A percentile compares a stretch with the other conserved stretches of the same genome.
phyloP scores from a whole-genome alignment of 345 rosid species.

The Durio zibethinus region DNA sequence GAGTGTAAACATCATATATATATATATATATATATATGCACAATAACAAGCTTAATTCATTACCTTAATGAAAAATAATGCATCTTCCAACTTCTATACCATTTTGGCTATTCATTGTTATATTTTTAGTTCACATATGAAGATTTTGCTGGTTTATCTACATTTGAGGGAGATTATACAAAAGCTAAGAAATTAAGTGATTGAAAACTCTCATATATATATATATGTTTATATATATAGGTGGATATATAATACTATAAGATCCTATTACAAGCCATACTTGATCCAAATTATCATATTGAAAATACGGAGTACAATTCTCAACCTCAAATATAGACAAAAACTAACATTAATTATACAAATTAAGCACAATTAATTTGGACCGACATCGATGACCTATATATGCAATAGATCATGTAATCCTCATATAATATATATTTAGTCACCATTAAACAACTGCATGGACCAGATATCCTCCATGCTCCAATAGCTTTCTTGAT shows the following conservation, averaged over 20 bases:
- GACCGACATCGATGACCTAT: no score
- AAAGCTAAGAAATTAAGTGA: neutral
- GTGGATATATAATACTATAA: neutral
- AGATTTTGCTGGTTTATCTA: neutral
- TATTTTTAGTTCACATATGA: neutral
- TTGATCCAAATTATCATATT: neutral
- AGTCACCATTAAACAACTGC: constrained; percentile 47
- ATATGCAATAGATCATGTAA: neutral
- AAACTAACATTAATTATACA: neutral
- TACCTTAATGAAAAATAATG: neutral
- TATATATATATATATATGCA: no score
- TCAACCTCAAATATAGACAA: neutral
- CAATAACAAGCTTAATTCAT: neutral
- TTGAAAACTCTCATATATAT: neutral
- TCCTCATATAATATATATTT: neutral
- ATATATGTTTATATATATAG: neutral
- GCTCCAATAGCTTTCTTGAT: constrained; percentile 68
- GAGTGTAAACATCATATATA: neutral
- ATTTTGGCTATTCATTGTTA: neutral
- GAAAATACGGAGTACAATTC: neutral
- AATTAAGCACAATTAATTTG: neutral
- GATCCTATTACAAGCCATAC: constrained; percentile 8
- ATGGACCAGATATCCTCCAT: constrained; percentile 84
- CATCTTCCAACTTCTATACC: neutral
- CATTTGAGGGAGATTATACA: neutral